phyloP scores from a whole-genome alignment of 2,329 filamentous ascomycete species.

The Phaeosphaeria sp. region DNA sequence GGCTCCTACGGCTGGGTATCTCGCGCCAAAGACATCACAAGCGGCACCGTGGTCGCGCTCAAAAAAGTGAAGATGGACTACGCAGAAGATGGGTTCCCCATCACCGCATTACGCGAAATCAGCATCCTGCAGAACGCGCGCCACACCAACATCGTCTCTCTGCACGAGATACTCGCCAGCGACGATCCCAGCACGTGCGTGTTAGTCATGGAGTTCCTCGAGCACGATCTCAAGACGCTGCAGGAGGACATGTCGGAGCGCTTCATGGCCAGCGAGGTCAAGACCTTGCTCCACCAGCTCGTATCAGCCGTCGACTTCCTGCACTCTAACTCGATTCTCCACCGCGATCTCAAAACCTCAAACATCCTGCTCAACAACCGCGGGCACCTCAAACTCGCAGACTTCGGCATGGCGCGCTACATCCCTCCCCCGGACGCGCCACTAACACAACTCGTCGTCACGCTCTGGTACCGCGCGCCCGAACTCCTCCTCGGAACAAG shows the following conservation, averaged over 20 bases:
- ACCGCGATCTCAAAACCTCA: conserved; percentile 48
- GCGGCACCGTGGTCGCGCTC: conserved; percentile 83
- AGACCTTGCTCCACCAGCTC: conserved; percentile 86
- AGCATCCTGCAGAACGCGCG: conserved; percentile 82
- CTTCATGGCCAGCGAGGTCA: conserved; percentile 90
- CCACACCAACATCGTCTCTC: conserved; percentile 81
- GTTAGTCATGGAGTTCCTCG: conserved; percentile 95
- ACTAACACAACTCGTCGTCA: conserved; percentile 92
- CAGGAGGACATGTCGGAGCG: conserved; percentile 94
- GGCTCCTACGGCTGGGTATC: conserved; percentile 96
- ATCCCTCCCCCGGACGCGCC: conserved; percentile 72
- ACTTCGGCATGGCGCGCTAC: conserved; percentile 97
- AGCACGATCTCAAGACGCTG: conserved; percentile 94
- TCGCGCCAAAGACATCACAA: conserved; percentile 75
- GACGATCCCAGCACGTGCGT: conserved; percentile 73
- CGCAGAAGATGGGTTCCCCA: conserved; percentile 79
- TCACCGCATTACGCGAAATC: conserved; percentile 93
- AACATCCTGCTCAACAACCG: conserved; percentile 89
- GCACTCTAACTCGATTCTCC: conserved; percentile 85
- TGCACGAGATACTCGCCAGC: conserved; percentile 86
- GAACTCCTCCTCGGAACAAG: conserved; percentile 85
- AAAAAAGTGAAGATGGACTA: conserved; percentile 92
- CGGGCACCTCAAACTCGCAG: conserved; percentile 91
- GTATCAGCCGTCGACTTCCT: conserved; percentile 82
- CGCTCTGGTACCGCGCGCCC: conserved; percentile 93